Evolutionary conservation across 2,329 filamentous ascomycete species (phyloP), one percentile per base, ranked within the genome.

Genomic region (Achaetomium macrosporum): DNA sequence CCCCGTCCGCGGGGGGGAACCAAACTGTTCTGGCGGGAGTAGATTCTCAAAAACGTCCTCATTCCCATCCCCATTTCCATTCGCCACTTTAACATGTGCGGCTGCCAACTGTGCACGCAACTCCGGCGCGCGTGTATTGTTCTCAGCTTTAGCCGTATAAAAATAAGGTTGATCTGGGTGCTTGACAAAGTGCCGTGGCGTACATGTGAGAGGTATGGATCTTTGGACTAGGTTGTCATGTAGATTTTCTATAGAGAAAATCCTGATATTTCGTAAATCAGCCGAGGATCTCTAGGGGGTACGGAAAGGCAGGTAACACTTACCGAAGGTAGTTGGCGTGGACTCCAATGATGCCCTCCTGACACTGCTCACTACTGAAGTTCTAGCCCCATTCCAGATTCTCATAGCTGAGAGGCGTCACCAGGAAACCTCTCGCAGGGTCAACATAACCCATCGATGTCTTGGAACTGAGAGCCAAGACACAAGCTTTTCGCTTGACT

Each of bases 361-460:
- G 84, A 64, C 91, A 96, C 68, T 96, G 88, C 67, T 96, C 90
- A 65, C 91, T 96, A 68, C 88, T 92, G 66, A 99, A 97, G 64
- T 93, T 96, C 86, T 91, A 96, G 3, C 88, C 91, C 77, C 89
- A 96, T 68, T 96, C 90, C 29, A 99, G 80, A 39, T 87, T 84
- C 49, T 86, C 84, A 64, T 95, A 96, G 68, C 88, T 89, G 30
- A 99, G 73, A 0, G 95, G 93, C 1, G 92, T 96, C 61, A 97
- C 84, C 71, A 95, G 89, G 64, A 96, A 96, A 36, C 85, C 85
- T 65, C 88, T 89, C 2, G 87, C 91, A 2, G 88, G 84, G 63
- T 97, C 90, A 0, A 90, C 87, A 66, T 97, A 97, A 41, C 91
- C 92, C 4, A 99, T 77, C 91, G 92, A 99, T n/a, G 93, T 87